These are phyloP conservation scores for Acanthochlamys bracteata DNA, from an alignment of 106 monocot genomes.

Conservation along the genomic window DNA sequence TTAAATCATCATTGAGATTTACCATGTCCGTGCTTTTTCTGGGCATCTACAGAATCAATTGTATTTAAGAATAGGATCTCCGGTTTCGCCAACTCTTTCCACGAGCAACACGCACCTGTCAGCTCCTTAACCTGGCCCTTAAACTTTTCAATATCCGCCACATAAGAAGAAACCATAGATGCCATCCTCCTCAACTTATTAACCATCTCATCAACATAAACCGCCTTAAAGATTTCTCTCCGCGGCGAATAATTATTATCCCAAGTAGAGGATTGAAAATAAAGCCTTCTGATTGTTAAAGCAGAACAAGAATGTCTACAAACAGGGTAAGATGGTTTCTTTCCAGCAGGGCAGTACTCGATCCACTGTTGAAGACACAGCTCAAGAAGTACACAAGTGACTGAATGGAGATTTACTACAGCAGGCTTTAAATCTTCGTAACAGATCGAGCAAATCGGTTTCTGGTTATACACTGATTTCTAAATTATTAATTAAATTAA, in stretches of 20 bases:
- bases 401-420: slow-evolving; percentile 64
- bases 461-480: slow-evolving; percentile 1
- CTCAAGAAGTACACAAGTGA: slow-evolving; percentile 91
- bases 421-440: slow-evolving; percentile 82
- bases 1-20: slow-evolving; percentile 26
- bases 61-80: slow-evolving; percentile 17
- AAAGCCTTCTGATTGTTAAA: slow-evolving; percentile 47
- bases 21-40: slow-evolving; percentile 18
- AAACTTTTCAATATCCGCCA: slow-evolving; percentile 28
- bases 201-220: slow-evolving; percentile 21
- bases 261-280: slow-evolving; percentile 51
- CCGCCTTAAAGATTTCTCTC: too few relatives aligned
- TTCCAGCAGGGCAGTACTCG: slow-evolving; percentile 83
- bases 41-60: slow-evolving; percentile 6
- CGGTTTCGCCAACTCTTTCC: slow-evolving; percentile 44
- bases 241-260: slow-evolving; percentile 18
- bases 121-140: slow-evolving; percentile 40
- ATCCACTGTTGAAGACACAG: slow-evolving; percentile 97
- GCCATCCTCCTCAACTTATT: slow-evolving; percentile 42
- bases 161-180: slow-evolving; percentile 31
- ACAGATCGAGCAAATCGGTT: slow-evolving; percentile 88
- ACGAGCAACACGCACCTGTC: slow-evolving; percentile 39
- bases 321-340: slow-evolving; percentile 76
- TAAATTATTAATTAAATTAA: too few relatives aligned
- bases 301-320: slow-evolving; percentile 77